Percentiles rank a stretch among this genome's conserved stretches.
phyloP scores from a whole-genome alignment of 345 rosid genomes.

The Gossypium raimondii region DNA sequence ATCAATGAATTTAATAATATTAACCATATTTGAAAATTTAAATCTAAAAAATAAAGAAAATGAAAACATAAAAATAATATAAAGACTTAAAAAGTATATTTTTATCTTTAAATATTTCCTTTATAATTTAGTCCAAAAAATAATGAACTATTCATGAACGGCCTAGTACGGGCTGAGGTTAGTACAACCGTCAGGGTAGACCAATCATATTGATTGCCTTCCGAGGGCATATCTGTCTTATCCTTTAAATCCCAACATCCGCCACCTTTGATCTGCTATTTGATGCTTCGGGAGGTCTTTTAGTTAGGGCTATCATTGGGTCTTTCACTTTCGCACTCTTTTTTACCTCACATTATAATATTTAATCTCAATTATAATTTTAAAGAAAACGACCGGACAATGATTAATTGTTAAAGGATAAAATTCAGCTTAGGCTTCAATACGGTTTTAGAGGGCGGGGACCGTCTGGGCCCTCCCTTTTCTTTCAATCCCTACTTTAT shows the following conservation, averaged over 20 bases:
- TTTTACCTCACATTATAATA: no score
- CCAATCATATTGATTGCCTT: background rate
- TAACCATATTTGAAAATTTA: no score
- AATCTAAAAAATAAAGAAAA: no score
- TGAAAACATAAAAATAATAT: no score
- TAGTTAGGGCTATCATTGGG: background rate
- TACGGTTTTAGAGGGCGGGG: background rate
- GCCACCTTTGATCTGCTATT: background rate
- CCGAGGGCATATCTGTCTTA: slow-evolving; percentile 6
- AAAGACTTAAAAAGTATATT: no score
- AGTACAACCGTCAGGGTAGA: slow-evolving; percentile 9
- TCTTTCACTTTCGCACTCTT: no score
- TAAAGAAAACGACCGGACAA: background rate
- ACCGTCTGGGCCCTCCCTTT: background rate
- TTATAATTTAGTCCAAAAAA: no score
- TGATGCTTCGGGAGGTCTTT: background rate
- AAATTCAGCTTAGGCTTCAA: background rate
- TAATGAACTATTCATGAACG: background rate
- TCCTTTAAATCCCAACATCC: background rate
- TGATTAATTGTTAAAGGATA: background rate
- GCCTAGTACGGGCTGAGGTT: background rate
- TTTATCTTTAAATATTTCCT: no score
- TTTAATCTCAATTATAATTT: no score
- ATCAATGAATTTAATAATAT: no score
- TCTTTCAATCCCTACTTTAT: background rate